A percentile compares a stretch with the other conserved stretches of the same genome.
These are phyloP conservation scores for Zanthoxylum bungeanum DNA, from an alignment of 345 rosid species.

Conservation along the genomic window DNA sequence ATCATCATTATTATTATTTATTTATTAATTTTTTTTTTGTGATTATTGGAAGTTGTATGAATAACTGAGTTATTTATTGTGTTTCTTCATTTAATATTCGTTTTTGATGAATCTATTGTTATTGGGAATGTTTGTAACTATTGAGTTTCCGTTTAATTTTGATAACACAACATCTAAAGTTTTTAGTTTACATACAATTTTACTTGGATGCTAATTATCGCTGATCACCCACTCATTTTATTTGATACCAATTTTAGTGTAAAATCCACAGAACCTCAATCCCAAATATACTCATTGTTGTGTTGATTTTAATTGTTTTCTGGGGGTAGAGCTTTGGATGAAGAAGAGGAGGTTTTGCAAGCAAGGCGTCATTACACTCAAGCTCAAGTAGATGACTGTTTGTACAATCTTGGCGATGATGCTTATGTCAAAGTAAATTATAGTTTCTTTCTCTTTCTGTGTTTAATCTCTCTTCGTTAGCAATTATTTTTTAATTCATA, in stretches of 20 bases:
- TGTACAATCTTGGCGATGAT: slow-evolving; percentile 27
- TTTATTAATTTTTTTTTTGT: not conserved
- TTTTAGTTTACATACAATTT: too few relatives aligned
- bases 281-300: not conserved
- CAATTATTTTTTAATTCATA: not conserved
- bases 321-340: slow-evolving; percentile 6
- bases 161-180: too few relatives aligned
- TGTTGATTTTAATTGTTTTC: slow-evolving; percentile 5
- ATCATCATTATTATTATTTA: not conserved
- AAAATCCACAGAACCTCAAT: not conserved
- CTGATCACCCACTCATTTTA: not conserved
- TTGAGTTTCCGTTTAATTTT: not conserved
- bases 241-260: not conserved
- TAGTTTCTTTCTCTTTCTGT: not conserved
- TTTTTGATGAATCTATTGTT: not conserved
- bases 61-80: too few relatives aligned
- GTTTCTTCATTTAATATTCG: too few relatives aligned
- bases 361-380: slow-evolving; percentile 26
- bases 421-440: slow-evolving; percentile 31
- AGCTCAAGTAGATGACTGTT: slow-evolving; percentile 30
- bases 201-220: not conserved
- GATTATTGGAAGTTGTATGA: too few relatives aligned
- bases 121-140: not conserved
- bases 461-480: not conserved
- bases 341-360: slow-evolving; percentile 13